Base-by-base conservation (phyloP, 352 stramenopile species). In the Blastocystis hominis region DNA sequence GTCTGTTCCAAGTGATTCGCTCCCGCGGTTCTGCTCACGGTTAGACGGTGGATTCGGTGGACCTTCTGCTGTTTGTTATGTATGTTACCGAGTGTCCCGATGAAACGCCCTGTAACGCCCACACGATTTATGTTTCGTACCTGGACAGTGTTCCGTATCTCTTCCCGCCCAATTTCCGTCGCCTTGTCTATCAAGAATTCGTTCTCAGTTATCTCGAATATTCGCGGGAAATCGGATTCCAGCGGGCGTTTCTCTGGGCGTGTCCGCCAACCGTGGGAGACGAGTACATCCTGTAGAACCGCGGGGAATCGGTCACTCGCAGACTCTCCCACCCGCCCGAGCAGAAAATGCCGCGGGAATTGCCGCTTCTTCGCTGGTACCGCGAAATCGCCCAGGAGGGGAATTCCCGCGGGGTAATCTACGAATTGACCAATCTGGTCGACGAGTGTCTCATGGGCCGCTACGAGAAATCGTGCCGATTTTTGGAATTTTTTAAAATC, bases 21-120 rank as follows among this genome's bases (percentile, higher is more conserved):
- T 76, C 17, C 34, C 70, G 42, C n/a, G 10, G 24, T 36, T 30
- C 5, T 38, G 17, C 3, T 64, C n/a, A 59, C 13, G 2, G 46
- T 1, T 54, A 99, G 91, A 96, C 98, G 89, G 95, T 99, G 80
- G 95, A 99, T 89, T 96, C 96, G 42, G 96, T 99, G 17, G 98
- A 98, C 89, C 95, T 98, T 3, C 94, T 99, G 78, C 90, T 99
- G 0, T 99, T 99, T 90, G 96, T 95, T 56, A 97, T 99, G 89
- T 99, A 99, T 89, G 96, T 98, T 4, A 98, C 99, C 89, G 97
- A 99, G 89, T 98, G 99, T 88, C 94, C 98, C 86, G 94, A 97
- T 79, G 96, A 97, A 90, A 93, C 95, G 2, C 81, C 93, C 42
- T 97, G 95, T 61, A 99, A 99, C 90, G 91, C 93, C 13, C 92